Percentiles rank a stretch among this genome's conserved stretches.
Conservation (phyloP, 2,329 filamentous ascomycete genomes). For the Apiospora phragmitis region DNA sequence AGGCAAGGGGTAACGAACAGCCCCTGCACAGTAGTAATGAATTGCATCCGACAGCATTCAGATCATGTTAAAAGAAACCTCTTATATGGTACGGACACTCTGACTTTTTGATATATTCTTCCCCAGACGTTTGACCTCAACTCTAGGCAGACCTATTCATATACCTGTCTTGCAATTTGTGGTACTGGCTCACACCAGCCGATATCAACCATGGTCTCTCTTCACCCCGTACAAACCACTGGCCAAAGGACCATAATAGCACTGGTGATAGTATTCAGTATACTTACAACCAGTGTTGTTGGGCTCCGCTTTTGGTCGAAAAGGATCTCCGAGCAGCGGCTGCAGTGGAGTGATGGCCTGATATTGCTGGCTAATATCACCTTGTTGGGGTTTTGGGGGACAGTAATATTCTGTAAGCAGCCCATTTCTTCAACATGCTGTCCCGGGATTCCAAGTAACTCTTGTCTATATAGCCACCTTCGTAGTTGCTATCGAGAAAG, state of each 20-base stretch:
- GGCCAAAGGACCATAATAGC: not conserved
- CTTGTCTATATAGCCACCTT: not conserved
- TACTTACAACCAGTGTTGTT: not conserved
- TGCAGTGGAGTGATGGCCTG: not conserved
- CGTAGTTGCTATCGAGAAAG: not conserved
- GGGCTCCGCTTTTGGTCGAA: not conserved
- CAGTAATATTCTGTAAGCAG: not conserved
- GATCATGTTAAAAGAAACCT: too few relatives aligned
- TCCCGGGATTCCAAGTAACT: not conserved
- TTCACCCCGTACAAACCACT: not conserved
- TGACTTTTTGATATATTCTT: too few relatives aligned
- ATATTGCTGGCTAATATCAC: not conserved
- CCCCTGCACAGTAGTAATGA: too few relatives aligned
- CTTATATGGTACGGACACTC: too few relatives aligned
- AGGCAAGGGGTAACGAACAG: not conserved
- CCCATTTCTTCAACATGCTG: not conserved
- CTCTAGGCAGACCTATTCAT: not conserved
- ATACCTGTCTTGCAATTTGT: accelerated
- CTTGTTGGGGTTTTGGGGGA: not conserved
- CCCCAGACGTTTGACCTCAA: not conserved
- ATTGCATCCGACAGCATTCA: too few relatives aligned
- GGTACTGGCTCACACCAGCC: too few relatives aligned
- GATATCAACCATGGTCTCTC: not conserved
- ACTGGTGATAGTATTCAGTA: not conserved
- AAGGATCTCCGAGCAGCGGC: not conserved